Conservation (phyloP, 2,329 filamentous ascomycete genomes). For the Hypoxylon rubiginosum region DNA sequence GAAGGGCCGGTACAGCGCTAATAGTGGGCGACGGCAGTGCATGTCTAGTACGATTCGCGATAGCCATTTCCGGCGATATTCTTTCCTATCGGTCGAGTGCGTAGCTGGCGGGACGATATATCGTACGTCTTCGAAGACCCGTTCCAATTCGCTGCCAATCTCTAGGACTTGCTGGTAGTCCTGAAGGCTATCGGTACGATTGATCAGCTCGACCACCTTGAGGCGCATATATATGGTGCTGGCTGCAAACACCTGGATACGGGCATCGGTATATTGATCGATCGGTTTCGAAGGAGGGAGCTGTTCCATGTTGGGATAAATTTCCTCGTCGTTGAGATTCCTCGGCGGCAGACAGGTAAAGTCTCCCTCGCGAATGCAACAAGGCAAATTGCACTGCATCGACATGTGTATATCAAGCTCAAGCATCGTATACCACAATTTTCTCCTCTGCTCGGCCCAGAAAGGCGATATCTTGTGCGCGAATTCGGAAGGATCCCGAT, state of each 20-base stretch:
- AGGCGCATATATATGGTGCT: constrained; percentile 64
- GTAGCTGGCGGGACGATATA: constrained; percentile 64
- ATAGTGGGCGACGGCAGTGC: constrained; percentile 65
- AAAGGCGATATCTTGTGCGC: constrained; percentile 63
- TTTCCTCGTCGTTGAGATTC: constrained; percentile 66
- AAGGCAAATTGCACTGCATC: constrained; percentile 65
- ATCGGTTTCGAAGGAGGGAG: constrained; percentile 64
- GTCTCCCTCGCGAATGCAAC: constrained; percentile 65
- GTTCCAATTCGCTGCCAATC: constrained; percentile 66
- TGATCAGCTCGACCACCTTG: constrained; percentile 64
- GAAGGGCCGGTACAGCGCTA: constrained; percentile 68
- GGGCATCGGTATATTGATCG: constrained; percentile 66
- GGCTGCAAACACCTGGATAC: constrained; percentile 67
- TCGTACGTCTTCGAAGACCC: constrained; percentile 67
- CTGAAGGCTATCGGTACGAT: constrained; percentile 65
- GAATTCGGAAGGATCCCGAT: constrained; percentile 69
- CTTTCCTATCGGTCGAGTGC: constrained; percentile 57
- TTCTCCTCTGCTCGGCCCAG: constrained; percentile 66
- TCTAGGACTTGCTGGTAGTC: constrained; percentile 68
- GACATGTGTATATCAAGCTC: constrained; percentile 70
- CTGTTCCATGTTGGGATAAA: constrained; percentile 62
- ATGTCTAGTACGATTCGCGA: constrained; percentile 66
- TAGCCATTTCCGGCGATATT: constrained; percentile 66
- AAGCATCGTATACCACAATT: constrained; percentile 68
- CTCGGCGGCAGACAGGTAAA: constrained; percentile 66